A percentile compares a stretch with the other conserved stretches of the same genome.
Conservation (phyloP, 1,284 basidiomycete genomes). For the Vanrija humicola region DNA sequence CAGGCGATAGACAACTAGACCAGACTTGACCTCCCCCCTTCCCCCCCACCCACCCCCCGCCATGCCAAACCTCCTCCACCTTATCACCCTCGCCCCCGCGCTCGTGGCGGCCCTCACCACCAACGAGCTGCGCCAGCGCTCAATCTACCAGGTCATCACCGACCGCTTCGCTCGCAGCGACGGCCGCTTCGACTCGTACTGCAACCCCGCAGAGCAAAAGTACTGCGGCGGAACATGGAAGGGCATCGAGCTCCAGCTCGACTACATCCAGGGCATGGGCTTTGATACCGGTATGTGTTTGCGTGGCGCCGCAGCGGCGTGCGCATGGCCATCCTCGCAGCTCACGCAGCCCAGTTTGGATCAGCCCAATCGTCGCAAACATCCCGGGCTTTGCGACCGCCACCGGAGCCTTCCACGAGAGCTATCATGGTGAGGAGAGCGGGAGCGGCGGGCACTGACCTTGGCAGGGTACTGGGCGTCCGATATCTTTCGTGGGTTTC, state of each 20-base stretch:
- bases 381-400: slow-evolving; percentile 23
- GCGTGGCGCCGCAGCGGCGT: not conserved
- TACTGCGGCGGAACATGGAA: slow-evolving; percentile 48
- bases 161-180: slow-evolving; percentile 45
- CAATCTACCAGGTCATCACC: slow-evolving; percentile 47
- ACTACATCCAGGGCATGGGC: slow-evolving; percentile 49
- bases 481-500: slow-evolving; percentile 33
- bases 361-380: slow-evolving; percentile 45
- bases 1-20: no score
- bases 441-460: slow-evolving; percentile 7
- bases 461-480: slow-evolving; percentile 46
- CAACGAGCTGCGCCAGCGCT: slow-evolving; percentile 35
- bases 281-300: slow-evolving; percentile 42
- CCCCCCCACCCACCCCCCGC: no score
- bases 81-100: slow-evolving; percentile 18
- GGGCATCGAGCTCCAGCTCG: slow-evolving; percentile 37
- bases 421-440: slow-evolving; percentile 49
- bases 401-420: slow-evolving; percentile 26
- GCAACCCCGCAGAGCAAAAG: slow-evolving; percentile 23
- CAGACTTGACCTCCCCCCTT: no score
- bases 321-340: not conserved
- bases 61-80: not conserved
- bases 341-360: slow-evolving; percentile 37
- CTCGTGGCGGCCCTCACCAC: slow-evolving; percentile 28
- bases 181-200: slow-evolving; percentile 22